phyloP scores from a whole-genome alignment of 192 early-diverging fungal genomes.

The Umbelopsis sp. region DNA sequence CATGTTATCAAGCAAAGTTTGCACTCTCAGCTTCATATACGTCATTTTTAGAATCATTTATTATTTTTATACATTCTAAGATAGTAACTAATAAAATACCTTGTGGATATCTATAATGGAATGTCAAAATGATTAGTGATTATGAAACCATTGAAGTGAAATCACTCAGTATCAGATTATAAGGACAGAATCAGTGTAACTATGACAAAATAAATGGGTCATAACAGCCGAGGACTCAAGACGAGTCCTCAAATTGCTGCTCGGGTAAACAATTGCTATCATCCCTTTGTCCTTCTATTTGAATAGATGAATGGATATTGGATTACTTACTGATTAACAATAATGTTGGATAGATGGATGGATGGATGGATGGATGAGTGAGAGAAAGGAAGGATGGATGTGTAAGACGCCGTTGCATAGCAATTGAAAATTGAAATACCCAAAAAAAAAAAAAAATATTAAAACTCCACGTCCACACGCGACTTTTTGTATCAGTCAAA shows the following conservation, averaged over 20 bases:
- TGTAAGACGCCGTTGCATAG: not conserved
- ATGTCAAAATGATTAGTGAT: not conserved
- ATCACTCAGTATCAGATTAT: not conserved
- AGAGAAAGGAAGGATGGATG: not conserved
- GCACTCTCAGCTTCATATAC: no score
- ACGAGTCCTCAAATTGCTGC: conserved; percentile 20
- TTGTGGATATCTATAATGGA: no score
- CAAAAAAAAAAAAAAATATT: not conserved
- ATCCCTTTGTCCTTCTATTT: conserved; percentile 1
- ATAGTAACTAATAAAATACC: no score
- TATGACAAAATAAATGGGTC: conserved; percentile 19
- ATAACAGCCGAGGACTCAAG: conserved; percentile 8
- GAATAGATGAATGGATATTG: not conserved
- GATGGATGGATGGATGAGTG: conserved; percentile 15
- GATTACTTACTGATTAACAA: no score
- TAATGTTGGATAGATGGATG: conserved; percentile 7
- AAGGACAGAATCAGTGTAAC: conserved; percentile 17
- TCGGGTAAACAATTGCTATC: conserved; percentile 12
- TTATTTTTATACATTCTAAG: no score
- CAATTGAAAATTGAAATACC: not conserved
- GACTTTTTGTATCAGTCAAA: no score
- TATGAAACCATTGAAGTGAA: not conserved
- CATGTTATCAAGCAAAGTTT: no score
- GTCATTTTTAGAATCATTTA: no score
- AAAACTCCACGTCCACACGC: not conserved